Percentiles rank a stretch among this genome's conserved stretches.
These are phyloP conservation scores for Ramalina peruviana DNA, from an alignment of 495 filamentous ascomycete genomes.

Conservation along the genomic window DNA sequence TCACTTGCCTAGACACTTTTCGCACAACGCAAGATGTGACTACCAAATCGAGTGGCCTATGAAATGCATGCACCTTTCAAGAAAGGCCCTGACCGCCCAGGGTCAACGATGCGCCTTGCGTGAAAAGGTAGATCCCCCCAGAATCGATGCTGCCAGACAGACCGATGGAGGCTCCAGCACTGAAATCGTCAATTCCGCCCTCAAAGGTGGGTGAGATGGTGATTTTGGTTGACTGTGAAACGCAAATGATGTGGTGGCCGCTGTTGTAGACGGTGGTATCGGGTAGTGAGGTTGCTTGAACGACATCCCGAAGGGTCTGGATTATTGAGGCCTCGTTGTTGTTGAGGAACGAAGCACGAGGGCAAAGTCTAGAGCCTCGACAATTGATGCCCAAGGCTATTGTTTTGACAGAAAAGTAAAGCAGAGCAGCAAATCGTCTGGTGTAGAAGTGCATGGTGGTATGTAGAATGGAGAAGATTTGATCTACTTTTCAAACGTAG, in stretches of 20 bases:
- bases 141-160: not conserved
- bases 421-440: not conserved
- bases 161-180: not conserved
- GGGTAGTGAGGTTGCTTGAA: not conserved
- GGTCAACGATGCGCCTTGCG: not conserved
- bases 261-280: not conserved
- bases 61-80: too few species aligned
- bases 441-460: too few species aligned
- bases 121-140: constrained; percentile 3
- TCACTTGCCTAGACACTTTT: too few species aligned
- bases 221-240: not conserved
- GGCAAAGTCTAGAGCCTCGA: not conserved
- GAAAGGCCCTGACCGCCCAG: not conserved
- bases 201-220: not conserved
- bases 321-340: not conserved
- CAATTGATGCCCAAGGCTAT: not conserved
- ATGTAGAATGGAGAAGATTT: too few species aligned
- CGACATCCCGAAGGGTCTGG: not conserved
- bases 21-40: too few species aligned
- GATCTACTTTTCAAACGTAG: too few species aligned
- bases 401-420: not conserved
- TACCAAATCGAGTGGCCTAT: too few species aligned
- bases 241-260: not conserved
- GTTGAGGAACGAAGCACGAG: not conserved
- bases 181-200: not conserved